Conservation (phyloP, 148 eudicot genomes). For the Talinum fruticosum region DNA sequence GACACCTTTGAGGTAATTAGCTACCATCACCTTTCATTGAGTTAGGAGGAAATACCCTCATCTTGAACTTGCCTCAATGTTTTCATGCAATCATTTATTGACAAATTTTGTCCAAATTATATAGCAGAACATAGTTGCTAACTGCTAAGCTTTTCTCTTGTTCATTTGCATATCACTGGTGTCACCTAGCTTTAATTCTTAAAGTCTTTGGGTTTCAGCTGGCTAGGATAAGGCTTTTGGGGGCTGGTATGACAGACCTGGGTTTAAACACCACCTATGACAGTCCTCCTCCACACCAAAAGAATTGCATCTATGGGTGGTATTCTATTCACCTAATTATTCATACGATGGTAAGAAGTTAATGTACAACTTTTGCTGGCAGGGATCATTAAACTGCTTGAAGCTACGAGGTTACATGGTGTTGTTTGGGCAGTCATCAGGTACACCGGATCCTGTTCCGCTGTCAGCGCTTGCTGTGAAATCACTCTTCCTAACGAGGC, state of each 20-base stretch:
- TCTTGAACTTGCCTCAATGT: background rate
- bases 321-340: background rate
- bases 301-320: background rate
- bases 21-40: background rate
- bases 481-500: slow-evolving; percentile 69
- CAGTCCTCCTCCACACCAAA: background rate
- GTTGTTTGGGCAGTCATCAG: slow-evolving; percentile 71
- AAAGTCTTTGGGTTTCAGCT: background rate
- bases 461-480: slow-evolving; percentile 61
- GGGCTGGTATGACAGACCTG: background rate
- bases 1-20: slow-evolving; percentile 71
- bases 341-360: background rate
- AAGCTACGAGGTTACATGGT: slow-evolving; percentile 77
- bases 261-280: background rate
- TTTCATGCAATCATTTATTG: background rate
- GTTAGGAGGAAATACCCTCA: background rate
- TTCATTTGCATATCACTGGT: background rate
- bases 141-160: too few species aligned
- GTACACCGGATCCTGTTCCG: slow-evolving; percentile 64
- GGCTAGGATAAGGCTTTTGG: background rate
- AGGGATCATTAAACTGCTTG: slow-evolving; percentile 85
- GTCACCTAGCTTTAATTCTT: background rate
- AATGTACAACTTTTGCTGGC: background rate
- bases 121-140: too few species aligned
- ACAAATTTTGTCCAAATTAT: background rate